Evolutionary conservation across 805 yeast genomes (phyloP).

Genomic region (Pichia nanzhaoensis): DNA sequence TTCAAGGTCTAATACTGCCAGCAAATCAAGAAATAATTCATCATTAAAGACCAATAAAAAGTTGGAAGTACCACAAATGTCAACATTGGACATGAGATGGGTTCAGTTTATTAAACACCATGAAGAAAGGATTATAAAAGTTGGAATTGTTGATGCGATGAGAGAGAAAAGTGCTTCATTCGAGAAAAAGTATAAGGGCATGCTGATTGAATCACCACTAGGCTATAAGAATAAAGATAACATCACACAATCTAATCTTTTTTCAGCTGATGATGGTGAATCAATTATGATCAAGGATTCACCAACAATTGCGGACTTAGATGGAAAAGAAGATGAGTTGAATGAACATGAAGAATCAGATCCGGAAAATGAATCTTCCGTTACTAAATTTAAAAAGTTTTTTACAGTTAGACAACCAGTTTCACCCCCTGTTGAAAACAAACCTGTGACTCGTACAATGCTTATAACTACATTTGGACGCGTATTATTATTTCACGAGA

Average conservation of each 20-base stretch:
- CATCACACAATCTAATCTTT: conserved; percentile 8
- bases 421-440: conserved; percentile 14
- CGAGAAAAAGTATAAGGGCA: conserved; percentile 52
- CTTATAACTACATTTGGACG: conserved; percentile 60
- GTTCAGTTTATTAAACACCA: conserved; percentile 42
- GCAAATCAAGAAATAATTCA: conserved; percentile 14
- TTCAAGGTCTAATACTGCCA: conserved; percentile 5
- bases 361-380: conserved; percentile 14
- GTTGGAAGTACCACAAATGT: conserved; percentile 39
- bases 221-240: conserved; percentile 38
- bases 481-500: conserved; percentile 45
- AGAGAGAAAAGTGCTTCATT: conserved; percentile 40
- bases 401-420: conserved; percentile 18
- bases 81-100: conserved; percentile 56
- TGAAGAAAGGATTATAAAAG: conserved; percentile 55
- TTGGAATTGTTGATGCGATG: conserved; percentile 46
- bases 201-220: conserved; percentile 52
- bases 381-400: conserved; percentile 25
- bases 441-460: conserved; percentile 41
- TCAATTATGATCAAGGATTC: conserved; percentile 20
- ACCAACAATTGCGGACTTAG: conserved; percentile 2
- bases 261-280: conserved; percentile 20
- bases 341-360: conserved; percentile 16
- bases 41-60: conserved; percentile 2
- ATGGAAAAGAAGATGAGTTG: conserved; percentile 11